Evolutionary conservation across 1,284 basidiomycete species (phyloP), one percentile per base, ranked within the genome.

Genomic region (Trichosporon ovoides): DNA sequence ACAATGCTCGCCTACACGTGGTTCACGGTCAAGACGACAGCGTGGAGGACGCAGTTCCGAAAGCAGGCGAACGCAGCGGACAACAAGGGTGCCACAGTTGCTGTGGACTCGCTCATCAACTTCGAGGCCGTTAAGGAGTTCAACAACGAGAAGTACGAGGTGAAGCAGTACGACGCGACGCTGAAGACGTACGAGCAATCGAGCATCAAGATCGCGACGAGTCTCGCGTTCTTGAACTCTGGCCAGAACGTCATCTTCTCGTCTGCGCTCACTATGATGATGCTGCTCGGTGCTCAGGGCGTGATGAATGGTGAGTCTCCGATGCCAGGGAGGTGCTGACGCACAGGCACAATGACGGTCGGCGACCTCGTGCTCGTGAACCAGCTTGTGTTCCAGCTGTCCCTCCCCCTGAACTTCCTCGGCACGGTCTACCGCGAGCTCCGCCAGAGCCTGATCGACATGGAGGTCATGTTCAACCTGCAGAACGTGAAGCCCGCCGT

Each of bases 111-210:
- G 0, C 79, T 98, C 55, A 93, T 98, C 76, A 98, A 98, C 73
- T 98, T 91, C 70, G 95, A 98, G 75, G 95, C 95, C 13, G 95
- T 98, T 68, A 98, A 98, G 83, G 87, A 95, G 72, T 98, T 98
- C 81, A 97, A 96, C 80, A 98, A 98, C 72, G 95, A 98, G 76
- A 84, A 83, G 62, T 89, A 87, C 73, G 94, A 98, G 78, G 83
- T 96, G 12, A 82, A 83, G 1, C 91, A 93, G 76, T 98, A 98
- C 73, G 95, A 98, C 76, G 85, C 87, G 54, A 87, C 96, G 57
- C 82, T 98, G 33, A 81, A 83, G 38, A 81, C 86, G 33, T 98
- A 98, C 71, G 94, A 98, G 74, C 88, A 89, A 65, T 85, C 92
- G 1, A 92, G 89, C 0, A 83, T 97, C 68, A 95, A 96, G 79